Evolutionary conservation across 1,139 yeast species (phyloP), one percentile per base, ranked within the genome.

Genomic region (Tardiomyces depauwii): DNA sequence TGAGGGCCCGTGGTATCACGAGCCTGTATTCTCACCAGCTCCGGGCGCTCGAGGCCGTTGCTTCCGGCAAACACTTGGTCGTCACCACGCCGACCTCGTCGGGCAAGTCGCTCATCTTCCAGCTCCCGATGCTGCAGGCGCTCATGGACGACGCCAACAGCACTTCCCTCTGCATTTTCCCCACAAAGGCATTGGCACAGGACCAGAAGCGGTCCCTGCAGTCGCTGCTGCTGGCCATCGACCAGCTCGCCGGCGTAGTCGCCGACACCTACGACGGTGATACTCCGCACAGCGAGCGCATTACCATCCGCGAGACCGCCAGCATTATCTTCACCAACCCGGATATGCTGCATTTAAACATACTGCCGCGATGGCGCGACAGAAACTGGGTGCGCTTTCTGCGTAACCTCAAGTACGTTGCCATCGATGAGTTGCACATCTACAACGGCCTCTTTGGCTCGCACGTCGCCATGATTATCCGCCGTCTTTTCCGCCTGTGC

Each of bases 151-250:
- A 77, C 46, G 74, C 76, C 2, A 72, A 76, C 6, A 65, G 84
- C 0, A 84, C 95, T 0, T 87, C 95, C 2, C 72, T 93, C 67
- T 87, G 85, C 56, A 80, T 91, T 9, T 91, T 91, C 57, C 98
- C 99, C 1, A 91, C 99, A 0, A 91, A 91, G 58, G 98, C 99
- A 0, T 69, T 91, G 43, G 97, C 98, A 0, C 98, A 91, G 60
- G 98, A 91, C 67, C 99, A 91, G 63, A 82, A 81, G 56, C 70
- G 95, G 44, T 81, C 95, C 13, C 69, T 93, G 46, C 72, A 73
- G 45, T 77, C 74, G 30, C 67, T 88, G n/a, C 66, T 86, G 25
- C 30, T 45, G 27, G 44, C 53, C 40, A 58, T 55, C 10, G 50
- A 51, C 10, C 44, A 53, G 11, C 49, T 64, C 2, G 54, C 55